Base-by-base conservation (phyloP, 2,329 filamentous ascomycete genomes). In the Massarina eburnea region DNA sequence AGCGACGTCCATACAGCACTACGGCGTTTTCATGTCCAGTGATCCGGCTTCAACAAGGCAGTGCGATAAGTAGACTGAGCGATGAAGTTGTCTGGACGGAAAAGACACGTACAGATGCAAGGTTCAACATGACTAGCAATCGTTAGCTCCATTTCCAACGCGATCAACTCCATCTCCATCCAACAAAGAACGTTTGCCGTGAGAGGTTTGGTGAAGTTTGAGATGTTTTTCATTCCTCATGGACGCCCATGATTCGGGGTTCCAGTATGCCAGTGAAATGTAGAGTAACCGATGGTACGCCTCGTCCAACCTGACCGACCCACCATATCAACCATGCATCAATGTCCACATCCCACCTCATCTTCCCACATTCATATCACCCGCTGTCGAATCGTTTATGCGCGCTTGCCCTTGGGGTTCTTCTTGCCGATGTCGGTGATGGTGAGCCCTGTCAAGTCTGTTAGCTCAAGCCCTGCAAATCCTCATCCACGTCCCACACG, bases 391-490 rank as follows among this genome's bases (percentile, higher is more conserved):
- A 24, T 40, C 50, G 43, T 55, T 62, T 67, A 69, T 58, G 59
- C 54, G 54, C 70, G 73, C 73, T 77, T 78, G 71, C 76, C 76
- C 73, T 76, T 77, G 58, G 71, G 72, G 70, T 91, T 83, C 76
- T 83, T 82, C 75, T 81, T 81, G 58, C 79, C 79, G 55, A 80
- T 78, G 59, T 83, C 80, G 68, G 75, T 73, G 72, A 83, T 81
- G 64, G 75, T 75, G 48, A 83, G 78, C 61, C 76, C 80, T 83
- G 55, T 58, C 59, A 7, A 12, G 4, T 14, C 9, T 27, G 34
- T 59, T 47, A 54, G 54, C 49, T 32, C 19, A 43, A 20, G 30
- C 18, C n/a, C 20, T 27, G 7, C 33, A 19, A 52, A 8, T 35
- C 36, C 17, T 18, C 36, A 9, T n/a, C n/a, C n/a, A n/a, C n/a